Evolutionary conservation across 1,139 yeast species (phyloP), one percentile per base, ranked within the genome.

Genomic region (Diutina mesorugosa): DNA sequence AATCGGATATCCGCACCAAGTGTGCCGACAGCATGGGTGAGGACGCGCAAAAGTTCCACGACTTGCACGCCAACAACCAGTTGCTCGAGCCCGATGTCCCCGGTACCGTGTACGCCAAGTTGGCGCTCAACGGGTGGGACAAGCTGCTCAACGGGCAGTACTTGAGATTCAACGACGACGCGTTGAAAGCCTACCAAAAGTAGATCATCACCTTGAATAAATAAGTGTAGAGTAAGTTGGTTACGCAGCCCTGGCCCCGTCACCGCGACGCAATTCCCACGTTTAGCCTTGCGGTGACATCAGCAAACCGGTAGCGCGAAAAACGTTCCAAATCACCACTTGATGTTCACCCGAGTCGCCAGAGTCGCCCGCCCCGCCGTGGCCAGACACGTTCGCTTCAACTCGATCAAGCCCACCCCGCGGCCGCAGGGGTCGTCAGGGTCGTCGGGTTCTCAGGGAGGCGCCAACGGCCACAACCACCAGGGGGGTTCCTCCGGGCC

Each of bases 1-100:
- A 91, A 70, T 66, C 64, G 12, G 84, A 81, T 58, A 90, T 91
- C 58, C 80, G 97, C 64, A 84, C 80, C 29, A 66, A 64, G 59
- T 79, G 79, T 63, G 81, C 82, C 1, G 61, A 65, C 10, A 70
- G 72, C 46, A 89, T 90, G 96, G 72, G 76, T 0, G 71, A 74
- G 0, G 81, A 77, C 21, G 76, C 80, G 10, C 76, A 80, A 61
- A 69, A 80, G 57, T 90, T 90, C 68, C 70, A 75, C 5, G 83
- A 81, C 54, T 71, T 90, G 58, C 81, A 87, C 65, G 62, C 71
- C 32, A 72, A 78, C 52, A 77, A 79, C 29, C 71, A 80, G 60
- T 75, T 90, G 58, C 71, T 87, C 45, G 75, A 76, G 3, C 90
- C 96, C 1, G 78, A 75, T 32, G 83, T 81, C 9, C 51, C 51